These are phyloP conservation scores for Aegle marmelos DNA, from an alignment of 345 rosid genomes.

Conservation along the genomic window DNA sequence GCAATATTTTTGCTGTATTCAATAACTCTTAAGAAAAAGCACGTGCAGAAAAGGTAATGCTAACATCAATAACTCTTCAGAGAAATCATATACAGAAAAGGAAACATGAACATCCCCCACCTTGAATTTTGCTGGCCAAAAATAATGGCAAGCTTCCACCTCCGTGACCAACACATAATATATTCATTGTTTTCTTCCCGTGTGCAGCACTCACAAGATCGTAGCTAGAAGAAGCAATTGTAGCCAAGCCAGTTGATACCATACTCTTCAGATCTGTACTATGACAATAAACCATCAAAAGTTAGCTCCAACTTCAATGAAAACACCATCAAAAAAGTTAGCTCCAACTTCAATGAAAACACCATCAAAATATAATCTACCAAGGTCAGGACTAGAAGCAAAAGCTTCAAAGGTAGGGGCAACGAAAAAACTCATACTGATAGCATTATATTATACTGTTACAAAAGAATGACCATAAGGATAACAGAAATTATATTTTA, in stretches of 20 bases:
- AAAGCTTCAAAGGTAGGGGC: not conserved
- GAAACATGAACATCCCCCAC: conserved; percentile 22
- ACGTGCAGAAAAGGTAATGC: not conserved
- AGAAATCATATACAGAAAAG: not conserved
- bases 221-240: conserved; percentile 55
- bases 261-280: conserved; percentile 82
- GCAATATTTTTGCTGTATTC: not conserved
- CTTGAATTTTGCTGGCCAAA: conserved; percentile 77
- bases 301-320: not conserved
- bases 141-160: conserved; percentile 91
- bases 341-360: not conserved
- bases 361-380: not conserved
- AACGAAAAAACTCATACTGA: not conserved
- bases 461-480: too few species aligned
- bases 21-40: not conserved
- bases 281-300: conserved; percentile 7
- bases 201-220: conserved; percentile 48
- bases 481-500: too few species aligned
- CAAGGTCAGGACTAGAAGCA: not conserved
- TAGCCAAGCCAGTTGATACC: conserved; percentile 72
- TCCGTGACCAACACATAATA: conserved; percentile 90
- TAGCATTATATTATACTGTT: not conserved
- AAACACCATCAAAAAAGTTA: not conserved
- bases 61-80: conserved; percentile 21
- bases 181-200: conserved; percentile 59